Percentiles rank a stretch among this genome's conserved stretches.
phyloP scores from a whole-genome alignment of 495 filamentous ascomycete genomes.

The Ascobolus immersus region DNA sequence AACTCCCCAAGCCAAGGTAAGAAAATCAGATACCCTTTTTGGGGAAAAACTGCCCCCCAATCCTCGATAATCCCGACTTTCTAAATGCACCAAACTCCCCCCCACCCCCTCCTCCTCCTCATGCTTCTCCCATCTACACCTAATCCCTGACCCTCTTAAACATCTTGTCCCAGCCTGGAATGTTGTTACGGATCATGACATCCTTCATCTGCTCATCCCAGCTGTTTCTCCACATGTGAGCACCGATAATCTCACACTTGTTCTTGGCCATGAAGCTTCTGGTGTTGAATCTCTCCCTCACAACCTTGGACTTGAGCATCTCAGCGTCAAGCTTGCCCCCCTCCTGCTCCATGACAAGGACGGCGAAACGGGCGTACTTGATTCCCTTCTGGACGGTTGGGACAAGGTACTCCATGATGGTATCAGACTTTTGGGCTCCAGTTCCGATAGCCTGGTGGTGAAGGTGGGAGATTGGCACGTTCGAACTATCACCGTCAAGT shows the following conservation, averaged over 20 bases:
- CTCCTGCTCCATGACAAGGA: conserved; percentile 65
- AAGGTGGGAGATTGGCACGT: conserved; percentile 28
- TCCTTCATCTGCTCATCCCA: conserved; percentile 71
- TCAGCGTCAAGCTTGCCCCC: conserved; percentile 33
- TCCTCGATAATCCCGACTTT: background rate
- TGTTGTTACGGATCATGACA: conserved; percentile 58
- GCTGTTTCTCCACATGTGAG: conserved; percentile 57
- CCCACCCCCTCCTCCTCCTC: background rate
- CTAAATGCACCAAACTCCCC: background rate
- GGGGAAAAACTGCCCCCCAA: conserved; percentile 13
- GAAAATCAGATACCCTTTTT: conserved; percentile 7
- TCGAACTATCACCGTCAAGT: conserved; percentile 21
- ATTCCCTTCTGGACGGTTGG: conserved; percentile 69
- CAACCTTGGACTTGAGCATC: conserved; percentile 25
- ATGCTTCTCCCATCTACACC: conserved; percentile 1
- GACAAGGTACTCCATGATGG: conserved; percentile 58
- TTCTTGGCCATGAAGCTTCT: conserved; percentile 45
- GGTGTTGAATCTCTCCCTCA: conserved; percentile 41
- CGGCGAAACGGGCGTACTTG: conserved; percentile 64
- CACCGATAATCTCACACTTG: conserved; percentile 46
- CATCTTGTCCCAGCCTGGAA: conserved; percentile 55
- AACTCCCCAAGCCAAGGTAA: background rate
- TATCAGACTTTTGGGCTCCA: conserved; percentile 27
- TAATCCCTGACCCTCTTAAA: conserved; percentile 49
- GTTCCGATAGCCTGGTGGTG: conserved; percentile 24